A percentile compares a stretch with the other conserved stretches of the same genome.
Evolutionary conservation across 1,284 basidiomycete genomes (phyloP).

Genomic region (Erythrobasidium hasegawianum): DNA sequence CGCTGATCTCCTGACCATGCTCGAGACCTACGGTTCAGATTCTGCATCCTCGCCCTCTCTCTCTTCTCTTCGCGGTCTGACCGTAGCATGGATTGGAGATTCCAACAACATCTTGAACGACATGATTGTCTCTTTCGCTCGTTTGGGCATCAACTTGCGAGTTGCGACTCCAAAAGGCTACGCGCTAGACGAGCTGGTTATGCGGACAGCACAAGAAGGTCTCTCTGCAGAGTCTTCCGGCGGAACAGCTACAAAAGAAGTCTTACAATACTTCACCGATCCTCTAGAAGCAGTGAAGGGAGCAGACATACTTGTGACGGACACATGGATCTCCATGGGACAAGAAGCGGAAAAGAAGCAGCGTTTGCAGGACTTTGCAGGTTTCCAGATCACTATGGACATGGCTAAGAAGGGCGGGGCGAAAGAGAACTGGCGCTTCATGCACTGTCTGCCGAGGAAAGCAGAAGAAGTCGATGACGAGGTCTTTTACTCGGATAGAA

Average conservation of each 20-base stretch:
- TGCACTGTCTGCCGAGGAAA: constrained; percentile 94
- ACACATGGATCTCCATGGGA: constrained; percentile 99
- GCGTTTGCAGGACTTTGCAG: constrained; percentile 78
- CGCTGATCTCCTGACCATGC: constrained; percentile 85
- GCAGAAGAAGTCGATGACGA: constrained; percentile 90
- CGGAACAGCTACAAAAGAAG: constrained; percentile 44
- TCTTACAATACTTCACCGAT: constrained; percentile 68
- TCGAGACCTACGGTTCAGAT: constrained; percentile 57
- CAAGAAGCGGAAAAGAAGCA: constrained; percentile 92
- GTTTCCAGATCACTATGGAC: constrained; percentile 88
- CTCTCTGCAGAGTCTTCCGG: constrained; percentile 48
- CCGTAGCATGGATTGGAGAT: constrained; percentile 90
- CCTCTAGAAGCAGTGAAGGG: constrained; percentile 81
- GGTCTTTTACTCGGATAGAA: constrained; percentile 58
- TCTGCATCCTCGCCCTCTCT: constrained; percentile 49
- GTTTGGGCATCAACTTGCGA: constrained; percentile 80
- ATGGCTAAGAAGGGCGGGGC: constrained; percentile 49
- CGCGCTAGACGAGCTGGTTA: constrained; percentile 71
- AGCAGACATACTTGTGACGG: constrained; percentile 91
- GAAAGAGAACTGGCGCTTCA: constrained; percentile 60
- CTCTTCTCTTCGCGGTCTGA: constrained; percentile 55
- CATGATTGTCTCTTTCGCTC: constrained; percentile 90
- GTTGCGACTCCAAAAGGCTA: constrained; percentile 78
- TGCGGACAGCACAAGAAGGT: constrained; percentile 61
- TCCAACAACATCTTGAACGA: constrained; percentile 95